These are phyloP conservation scores for Rhynchosporium agropyri DNA, from an alignment of 2,329 filamentous ascomycete species.

Conservation along the genomic window DNA sequence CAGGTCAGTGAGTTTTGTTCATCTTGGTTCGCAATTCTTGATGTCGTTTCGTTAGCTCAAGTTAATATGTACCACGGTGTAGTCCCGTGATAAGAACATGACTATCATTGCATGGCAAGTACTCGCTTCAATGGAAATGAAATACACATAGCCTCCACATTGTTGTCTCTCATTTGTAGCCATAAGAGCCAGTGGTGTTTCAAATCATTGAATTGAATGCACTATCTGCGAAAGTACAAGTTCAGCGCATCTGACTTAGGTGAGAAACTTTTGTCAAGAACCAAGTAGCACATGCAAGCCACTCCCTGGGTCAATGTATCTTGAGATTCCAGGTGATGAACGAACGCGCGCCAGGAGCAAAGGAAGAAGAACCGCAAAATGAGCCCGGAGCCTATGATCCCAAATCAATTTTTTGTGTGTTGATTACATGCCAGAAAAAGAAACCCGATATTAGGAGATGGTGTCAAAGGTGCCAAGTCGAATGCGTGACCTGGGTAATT, in stretches of 20 bases:
- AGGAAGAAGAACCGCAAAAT: slow-evolving; percentile 15
- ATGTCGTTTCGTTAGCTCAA: too few species aligned
- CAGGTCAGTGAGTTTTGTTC: too few species aligned
- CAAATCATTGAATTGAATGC: slow-evolving; percentile 31
- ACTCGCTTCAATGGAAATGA: too few species aligned
- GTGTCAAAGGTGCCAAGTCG: neutral
- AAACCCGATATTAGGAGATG: slow-evolving; percentile 19
- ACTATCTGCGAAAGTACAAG: slow-evolving; percentile 26
- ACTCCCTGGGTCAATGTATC: slow-evolving; percentile 17
- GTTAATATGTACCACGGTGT: too few species aligned
- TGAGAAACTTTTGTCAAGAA: slow-evolving; percentile 31
- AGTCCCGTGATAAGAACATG: too few species aligned
- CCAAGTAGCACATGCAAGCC: slow-evolving; percentile 27
- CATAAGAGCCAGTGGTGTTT: neutral
- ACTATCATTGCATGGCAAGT: too few species aligned
- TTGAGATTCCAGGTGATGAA: slow-evolving; percentile 16
- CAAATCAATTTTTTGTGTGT: slow-evolving; percentile 20
- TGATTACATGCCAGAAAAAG: slow-evolving; percentile 30
- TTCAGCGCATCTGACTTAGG: slow-evolving; percentile 11
- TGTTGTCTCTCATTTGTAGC: neutral
- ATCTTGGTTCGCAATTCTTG: too few species aligned
- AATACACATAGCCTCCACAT: neutral
- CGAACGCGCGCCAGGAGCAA: slow-evolving; percentile 15
- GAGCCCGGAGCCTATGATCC: slow-evolving; percentile 19
- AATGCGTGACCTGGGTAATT: slow-evolving; percentile 4